phyloP scores from a whole-genome alignment of 1,139 yeast genomes.

The Kodamaea suecica region DNA sequence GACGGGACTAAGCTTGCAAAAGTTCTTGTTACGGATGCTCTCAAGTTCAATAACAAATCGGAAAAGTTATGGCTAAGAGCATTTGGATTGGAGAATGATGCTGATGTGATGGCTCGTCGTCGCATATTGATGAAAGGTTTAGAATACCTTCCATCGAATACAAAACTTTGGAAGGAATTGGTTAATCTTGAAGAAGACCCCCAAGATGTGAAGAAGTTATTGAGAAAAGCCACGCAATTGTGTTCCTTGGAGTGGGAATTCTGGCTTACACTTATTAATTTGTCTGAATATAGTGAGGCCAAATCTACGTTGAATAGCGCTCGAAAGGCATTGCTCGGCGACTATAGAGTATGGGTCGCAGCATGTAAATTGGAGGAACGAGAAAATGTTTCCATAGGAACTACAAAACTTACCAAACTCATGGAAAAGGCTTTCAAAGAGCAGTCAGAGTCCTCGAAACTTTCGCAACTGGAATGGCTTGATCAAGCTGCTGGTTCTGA shows the following conservation, averaged over 20 bases:
- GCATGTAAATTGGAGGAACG: conserved; percentile 73
- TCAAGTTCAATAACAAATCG: conserved; percentile 54
- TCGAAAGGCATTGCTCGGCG: conserved; percentile 48
- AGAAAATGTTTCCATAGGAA: conserved; percentile 28
- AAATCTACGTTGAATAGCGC: conserved; percentile 57
- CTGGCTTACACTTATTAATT: conserved; percentile 54
- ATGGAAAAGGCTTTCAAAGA: conserved; percentile 54
- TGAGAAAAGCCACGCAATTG: conserved; percentile 66
- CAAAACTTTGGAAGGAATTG: conserved; percentile 51
- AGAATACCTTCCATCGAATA: conserved; percentile 48
- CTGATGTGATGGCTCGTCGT: conserved; percentile 48
- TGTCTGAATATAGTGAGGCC: conserved; percentile 48
- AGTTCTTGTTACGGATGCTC: conserved; percentile 62
- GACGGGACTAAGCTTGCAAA: conserved; percentile 43
- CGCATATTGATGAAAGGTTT: conserved; percentile 61
- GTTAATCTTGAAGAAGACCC: conserved; percentile 45
- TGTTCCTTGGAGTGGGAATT: conserved; percentile 63
- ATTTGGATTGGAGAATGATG: conserved; percentile 50
- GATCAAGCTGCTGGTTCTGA: conserved; percentile 39
- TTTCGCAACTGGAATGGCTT: conserved; percentile 13
- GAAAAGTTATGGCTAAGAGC: conserved; percentile 73
- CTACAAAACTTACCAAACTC: conserved; percentile 39
- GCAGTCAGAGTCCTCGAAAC: conserved; percentile 7
- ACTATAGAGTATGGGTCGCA: conserved; percentile 65
- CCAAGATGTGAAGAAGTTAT: conserved; percentile 50